phyloP scores from a whole-genome alignment of 1,284 basidiomycete genomes.

The Omphalotus olearius region DNA sequence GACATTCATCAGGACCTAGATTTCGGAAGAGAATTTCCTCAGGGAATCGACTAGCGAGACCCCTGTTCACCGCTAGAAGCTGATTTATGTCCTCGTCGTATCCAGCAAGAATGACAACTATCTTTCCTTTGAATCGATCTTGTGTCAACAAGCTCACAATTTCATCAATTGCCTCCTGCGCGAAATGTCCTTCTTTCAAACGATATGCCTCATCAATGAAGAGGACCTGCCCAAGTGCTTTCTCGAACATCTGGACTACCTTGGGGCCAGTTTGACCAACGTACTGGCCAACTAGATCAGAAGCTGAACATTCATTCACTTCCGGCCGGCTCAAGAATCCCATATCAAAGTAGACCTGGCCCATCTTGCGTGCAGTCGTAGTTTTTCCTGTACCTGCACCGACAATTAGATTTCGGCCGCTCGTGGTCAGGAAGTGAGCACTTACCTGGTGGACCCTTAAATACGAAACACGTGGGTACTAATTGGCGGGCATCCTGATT shows the following conservation, averaged over 20 bases:
- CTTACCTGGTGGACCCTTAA: slow-evolving; percentile 67
- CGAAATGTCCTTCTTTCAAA: slow-evolving; percentile 53
- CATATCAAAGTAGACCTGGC: slow-evolving; percentile 64
- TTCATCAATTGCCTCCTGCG: slow-evolving; percentile 66
- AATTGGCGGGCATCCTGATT: slow-evolving; percentile 39
- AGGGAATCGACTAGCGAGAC: slow-evolving; percentile 64
- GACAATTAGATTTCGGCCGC: too few relatives aligned
- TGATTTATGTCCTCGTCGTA: slow-evolving; percentile 64
- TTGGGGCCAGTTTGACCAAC: slow-evolving; percentile 69
- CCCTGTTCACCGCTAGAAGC: slow-evolving; percentile 52
- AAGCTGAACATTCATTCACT: slow-evolving; percentile 60
- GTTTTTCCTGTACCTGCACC: slow-evolving; percentile 45
- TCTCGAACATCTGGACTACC: slow-evolving; percentile 50
- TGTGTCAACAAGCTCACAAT: slow-evolving; percentile 58
- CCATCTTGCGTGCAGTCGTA: slow-evolving; percentile 47
- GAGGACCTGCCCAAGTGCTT: slow-evolving; percentile 57
- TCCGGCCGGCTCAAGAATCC: slow-evolving; percentile 50
- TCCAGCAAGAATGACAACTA: slow-evolving; percentile 64
- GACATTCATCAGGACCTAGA: slow-evolving; percentile 44
- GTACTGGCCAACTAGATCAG: slow-evolving; percentile 62
- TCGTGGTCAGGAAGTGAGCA: not conserved
- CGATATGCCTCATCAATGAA: slow-evolving; percentile 69
- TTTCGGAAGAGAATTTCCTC: slow-evolving; percentile 53
- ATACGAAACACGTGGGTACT: slow-evolving; percentile 65
- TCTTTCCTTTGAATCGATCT: slow-evolving; percentile 47